Conservation (phyloP, 306 rosid genomes). For the Carpinus viminea region DNA sequence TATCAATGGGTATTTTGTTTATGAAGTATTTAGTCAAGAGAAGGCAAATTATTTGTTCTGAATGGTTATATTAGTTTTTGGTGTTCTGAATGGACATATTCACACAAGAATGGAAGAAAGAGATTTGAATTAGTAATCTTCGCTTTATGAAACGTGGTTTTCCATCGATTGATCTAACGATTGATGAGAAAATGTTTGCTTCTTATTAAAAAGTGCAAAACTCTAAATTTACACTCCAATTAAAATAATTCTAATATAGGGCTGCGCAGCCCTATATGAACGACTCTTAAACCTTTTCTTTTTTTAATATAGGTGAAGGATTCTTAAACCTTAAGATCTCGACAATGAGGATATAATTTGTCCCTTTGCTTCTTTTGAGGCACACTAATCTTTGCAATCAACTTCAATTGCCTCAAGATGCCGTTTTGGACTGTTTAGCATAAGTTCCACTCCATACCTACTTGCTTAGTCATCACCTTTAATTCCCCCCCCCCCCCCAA, state of each 20-base stretch:
- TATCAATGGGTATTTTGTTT: no score
- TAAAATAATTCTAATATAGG: neutral
- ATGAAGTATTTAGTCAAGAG: no score
- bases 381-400: slow-evolving; percentile 30
- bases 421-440: slow-evolving; percentile 26
- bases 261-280: neutral
- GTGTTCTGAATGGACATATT: no score
- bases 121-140: no score
- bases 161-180: no score
- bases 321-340: slow-evolving; percentile 27
- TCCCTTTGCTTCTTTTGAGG: slow-evolving; percentile 32
- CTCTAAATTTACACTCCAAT: no score
- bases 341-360: slow-evolving; percentile 42
- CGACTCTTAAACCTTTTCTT: slow-evolving; percentile 23
- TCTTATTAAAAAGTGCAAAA: no score
- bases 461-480: slow-evolving; percentile 15
- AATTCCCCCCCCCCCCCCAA: neutral
- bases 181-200: no score
- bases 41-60: no score
- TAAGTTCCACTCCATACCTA: slow-evolving; percentile 40
- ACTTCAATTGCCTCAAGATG: slow-evolving; percentile 18
- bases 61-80: no score
- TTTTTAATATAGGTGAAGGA: neutral
- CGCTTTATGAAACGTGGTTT: no score
- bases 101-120: no score